Evolutionary conservation across 345 rosid genomes (phyloP), one percentile per base, ranked within the genome.

Genomic region (Corchorus capsularis): DNA sequence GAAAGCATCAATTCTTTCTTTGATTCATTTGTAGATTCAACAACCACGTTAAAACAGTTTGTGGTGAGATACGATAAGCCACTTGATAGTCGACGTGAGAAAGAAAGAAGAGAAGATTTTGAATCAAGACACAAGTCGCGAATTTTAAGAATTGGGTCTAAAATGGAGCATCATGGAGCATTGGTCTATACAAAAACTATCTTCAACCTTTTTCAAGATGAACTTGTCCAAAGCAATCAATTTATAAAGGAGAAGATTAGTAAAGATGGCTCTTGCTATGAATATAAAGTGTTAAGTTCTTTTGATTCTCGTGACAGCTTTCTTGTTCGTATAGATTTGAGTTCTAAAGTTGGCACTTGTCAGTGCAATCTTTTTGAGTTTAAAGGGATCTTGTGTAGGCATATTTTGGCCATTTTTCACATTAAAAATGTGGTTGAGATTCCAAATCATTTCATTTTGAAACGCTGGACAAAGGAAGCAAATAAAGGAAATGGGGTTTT

Each of bases 201-300:
- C 5, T 47, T 68, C 43, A 68, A 41, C 14, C 8, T 27, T 39
- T 47, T 65, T 68, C 19, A 68, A 68, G 72, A 68, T 68, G 56
- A 68, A 12, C 56, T 68, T 8, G 54, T 68, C n/a, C 46, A 68
- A 13, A 68, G 72, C 8, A 68, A 46, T 22, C 72, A 47, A 47
- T 68, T 64, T 13, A 15, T n/a, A 37, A 64, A 39, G 8, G 12
- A 35, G 12, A 64, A 64, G 49, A 47, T 41, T 15, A 41, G 22
- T 17, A 64, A 16, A 9, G 16, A 8, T 6, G 6, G 17, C 6
- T 64, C 22, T 39, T 68, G 10, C n/a, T 20, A 68, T 47, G 27
- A 43, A 20, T 68, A 68, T 47, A 20, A 43, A 9, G 34, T 68
- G 55, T 43, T 37, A 9, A 68, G 37, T 19, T 43, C 8, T 47